These are phyloP conservation scores for Citrus glauca DNA, from an alignment of 345 rosid species.

Conservation along the genomic window DNA sequence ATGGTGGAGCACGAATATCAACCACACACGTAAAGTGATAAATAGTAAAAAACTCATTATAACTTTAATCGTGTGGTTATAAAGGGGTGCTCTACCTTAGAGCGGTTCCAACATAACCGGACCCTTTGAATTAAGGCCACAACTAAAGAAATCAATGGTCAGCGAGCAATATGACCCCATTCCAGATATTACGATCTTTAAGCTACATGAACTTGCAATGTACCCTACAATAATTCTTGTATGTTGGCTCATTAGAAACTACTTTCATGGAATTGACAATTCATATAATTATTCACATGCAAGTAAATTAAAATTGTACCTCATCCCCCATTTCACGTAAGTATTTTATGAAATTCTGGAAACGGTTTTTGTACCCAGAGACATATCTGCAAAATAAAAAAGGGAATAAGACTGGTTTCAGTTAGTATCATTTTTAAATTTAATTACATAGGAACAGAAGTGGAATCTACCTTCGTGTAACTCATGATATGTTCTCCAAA, in stretches of 20 bases:
- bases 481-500: neutral
- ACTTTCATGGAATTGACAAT: neutral
- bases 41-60: too few species aligned
- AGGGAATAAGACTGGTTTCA: neutral
- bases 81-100: too few species aligned
- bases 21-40: too few species aligned
- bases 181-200: neutral
- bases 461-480: neutral
- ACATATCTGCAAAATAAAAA: constrained; percentile 69
- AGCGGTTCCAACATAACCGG: too few species aligned
- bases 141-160: neutral
- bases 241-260: neutral
- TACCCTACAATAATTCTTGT: neutral
- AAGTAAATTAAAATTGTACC: constrained; percentile 35
- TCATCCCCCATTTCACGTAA: constrained; percentile 98
- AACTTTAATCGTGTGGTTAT: too few species aligned
- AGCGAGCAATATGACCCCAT: neutral
- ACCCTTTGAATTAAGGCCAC: neutral
- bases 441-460: neutral
- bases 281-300: neutral
- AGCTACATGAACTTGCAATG: neutral
- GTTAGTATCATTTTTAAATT: neutral
- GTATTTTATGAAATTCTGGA: constrained; percentile 92
- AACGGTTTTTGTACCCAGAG: constrained; percentile 94
- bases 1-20: too few species aligned